A percentile compares a stretch with the other conserved stretches of the same genome.
phyloP scores from a whole-genome alignment of 352 stramenopile genomes.

The Aphanomyces euteiches region DNA sequence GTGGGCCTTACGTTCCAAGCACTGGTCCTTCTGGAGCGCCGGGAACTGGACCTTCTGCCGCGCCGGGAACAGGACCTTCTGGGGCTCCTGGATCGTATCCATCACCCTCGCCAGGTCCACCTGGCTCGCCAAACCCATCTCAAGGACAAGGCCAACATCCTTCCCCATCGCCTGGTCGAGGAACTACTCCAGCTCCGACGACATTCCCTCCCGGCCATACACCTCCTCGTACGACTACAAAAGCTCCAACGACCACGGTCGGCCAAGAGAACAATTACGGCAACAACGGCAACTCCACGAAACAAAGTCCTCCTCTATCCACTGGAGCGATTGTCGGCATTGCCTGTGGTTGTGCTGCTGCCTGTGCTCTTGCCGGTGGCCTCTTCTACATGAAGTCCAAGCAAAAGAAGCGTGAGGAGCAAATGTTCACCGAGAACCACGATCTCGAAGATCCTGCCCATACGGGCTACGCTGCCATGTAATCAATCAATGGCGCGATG shows the following conservation, averaged over 20 bases:
- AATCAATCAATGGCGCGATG: slow-evolving; percentile 5
- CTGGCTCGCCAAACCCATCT: too few relatives aligned
- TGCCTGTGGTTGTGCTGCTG: not conserved
- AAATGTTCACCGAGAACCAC: slow-evolving; percentile 8
- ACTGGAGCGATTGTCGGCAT: not conserved
- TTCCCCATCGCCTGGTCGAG: too few relatives aligned
- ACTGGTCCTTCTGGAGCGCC: too few relatives aligned
- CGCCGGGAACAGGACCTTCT: too few relatives aligned
- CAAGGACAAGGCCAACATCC: too few relatives aligned
- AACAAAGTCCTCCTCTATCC: not conserved
- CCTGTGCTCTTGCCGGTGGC: not conserved
- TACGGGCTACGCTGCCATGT: slow-evolving; percentile 12
- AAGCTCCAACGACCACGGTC: not conserved
- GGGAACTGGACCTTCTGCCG: too few relatives aligned
- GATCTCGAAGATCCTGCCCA: slow-evolving; percentile 8
- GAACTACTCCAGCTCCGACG: too few relatives aligned
- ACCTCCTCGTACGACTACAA: too few relatives aligned
- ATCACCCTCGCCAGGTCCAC: too few relatives aligned
- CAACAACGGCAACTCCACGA: not conserved
- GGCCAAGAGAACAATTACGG: not conserved
- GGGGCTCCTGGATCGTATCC: too few relatives aligned
- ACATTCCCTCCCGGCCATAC: too few relatives aligned
- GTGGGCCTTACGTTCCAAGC: too few relatives aligned
- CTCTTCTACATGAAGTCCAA: slow-evolving; percentile 11
- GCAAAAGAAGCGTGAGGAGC: slow-evolving; percentile 5